Evolutionary conservation across 1,284 basidiomycete species (phyloP), one percentile per base, ranked within the genome.

Genomic region (Cutaneotrichosporon cavernicola): DNA sequence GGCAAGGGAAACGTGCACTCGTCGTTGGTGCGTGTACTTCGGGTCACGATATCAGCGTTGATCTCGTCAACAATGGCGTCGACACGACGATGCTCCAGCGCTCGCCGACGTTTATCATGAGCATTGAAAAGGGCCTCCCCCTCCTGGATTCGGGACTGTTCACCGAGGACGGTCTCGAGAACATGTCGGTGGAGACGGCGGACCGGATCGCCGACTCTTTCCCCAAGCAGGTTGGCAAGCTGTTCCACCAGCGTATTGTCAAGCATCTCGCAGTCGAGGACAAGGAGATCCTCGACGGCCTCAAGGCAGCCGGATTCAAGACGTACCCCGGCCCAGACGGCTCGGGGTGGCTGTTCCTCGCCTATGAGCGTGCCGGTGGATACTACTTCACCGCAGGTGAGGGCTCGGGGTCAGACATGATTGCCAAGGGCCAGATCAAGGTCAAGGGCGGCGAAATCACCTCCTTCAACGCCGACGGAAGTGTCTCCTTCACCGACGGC

Each of bases 351-450:
- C 62, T 65, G 18, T 58, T 38, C 51, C 36, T 83, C 62, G 81
- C 80, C 3, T 71, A 76, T 55, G 76, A 73, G 53, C 76, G 78
- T 46, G 82, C 74, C 6, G 82, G 82, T 14, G 82, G 81, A 2
- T 83, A 82, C 70, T 83, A 83, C 72, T 80, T 82, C 81, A 82
- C 83, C 79, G 63, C 69, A 71, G 90, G 89, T 61, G 62, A 53
- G 21, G 59, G 62, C 31, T 51, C 50, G 14, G 86, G 84, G 30
- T 86, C 85, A 62, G 84, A 87, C 72, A 76, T 86, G 63, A 85
- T 91, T 69, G 83, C 86, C 32, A 86, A 89, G 63, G 86, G 86
- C 32, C 86, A 88, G 72, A 90, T 91, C 79, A 89, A 89, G 74
- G 79, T 91, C 56, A 89, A 90, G 78, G 87, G 84, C 70, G 87